Base-by-base conservation (phyloP, 164 flowering plant species). In the Umbellularia californica region DNA sequence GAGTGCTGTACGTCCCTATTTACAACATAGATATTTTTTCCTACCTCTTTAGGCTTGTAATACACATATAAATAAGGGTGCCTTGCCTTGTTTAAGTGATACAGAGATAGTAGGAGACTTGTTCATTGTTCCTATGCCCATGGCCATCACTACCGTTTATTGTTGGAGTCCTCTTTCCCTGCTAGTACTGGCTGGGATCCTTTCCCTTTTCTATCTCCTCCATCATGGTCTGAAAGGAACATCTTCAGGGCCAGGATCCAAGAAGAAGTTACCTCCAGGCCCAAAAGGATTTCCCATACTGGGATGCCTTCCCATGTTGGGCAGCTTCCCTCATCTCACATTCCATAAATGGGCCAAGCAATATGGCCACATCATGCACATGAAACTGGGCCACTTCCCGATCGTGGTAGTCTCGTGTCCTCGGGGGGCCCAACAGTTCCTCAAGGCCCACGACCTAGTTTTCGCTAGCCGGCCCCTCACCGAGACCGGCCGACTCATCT, bases 361-460 rank as follows among this genome's bases (percentile, higher is more conserved):
- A 41, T 50, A 79, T 51, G 78, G 81, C 52, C 71, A 78, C 23
- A 75, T 79, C 58, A 71, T 79, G 73, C 27, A 75, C 65, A 27
- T 79, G 1, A 71, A 70, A 1, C 75, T 75, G 0, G 81, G 75
- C 71, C 63, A 55, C 2, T 52, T 79, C 9, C 75, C 77, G 2
- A 33, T 70, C n/a, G 47, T 75, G 3, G 75, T 79, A 0, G 75
- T 72, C 9, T 75, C 78, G 17, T 10, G 60, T 66, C 65, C 81
- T 74, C 19, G 75, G 69, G 70, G 73, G 0, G 81, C 81, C 50
- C 75, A 75, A 64, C 71, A 60, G 2, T 71, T 79, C 65, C 78
- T 79, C 58, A 79, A 75, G 67, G 72, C 75, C 4, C 75, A 75
- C n/a, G 81, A 79, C 25, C 65, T 72, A 23, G 50, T 30, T 27